Evolutionary conservation across 352 stramenopile species (phyloP).

Genomic region (Thraustochytrium striatum): DNA sequence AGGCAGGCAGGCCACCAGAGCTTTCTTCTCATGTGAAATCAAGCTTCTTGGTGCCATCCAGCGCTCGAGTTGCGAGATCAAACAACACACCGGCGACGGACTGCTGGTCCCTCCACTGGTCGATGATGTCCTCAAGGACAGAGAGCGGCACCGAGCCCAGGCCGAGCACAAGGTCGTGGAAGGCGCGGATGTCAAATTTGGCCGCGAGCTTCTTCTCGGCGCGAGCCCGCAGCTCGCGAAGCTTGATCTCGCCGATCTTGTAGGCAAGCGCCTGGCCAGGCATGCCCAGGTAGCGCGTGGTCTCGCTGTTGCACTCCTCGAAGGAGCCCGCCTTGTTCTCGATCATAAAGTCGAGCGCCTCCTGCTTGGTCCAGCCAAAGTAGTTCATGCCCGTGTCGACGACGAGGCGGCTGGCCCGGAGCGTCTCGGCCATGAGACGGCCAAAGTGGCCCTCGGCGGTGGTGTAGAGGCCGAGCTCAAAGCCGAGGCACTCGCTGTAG

Average conservation of each 20-base stretch:
- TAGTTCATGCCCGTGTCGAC: constrained; percentile 62
- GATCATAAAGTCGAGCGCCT: constrained; percentile 57
- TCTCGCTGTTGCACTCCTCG: constrained; percentile 56
- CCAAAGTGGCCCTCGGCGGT: constrained; percentile 54
- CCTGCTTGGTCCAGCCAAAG: constrained; percentile 54
- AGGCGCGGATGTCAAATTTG: constrained; percentile 56
- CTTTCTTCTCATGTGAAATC: too few species aligned
- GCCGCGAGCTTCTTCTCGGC: constrained; percentile 53
- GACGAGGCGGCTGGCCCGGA: constrained; percentile 56
- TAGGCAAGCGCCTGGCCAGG: constrained; percentile 59
- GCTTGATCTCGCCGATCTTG: constrained; percentile 58
- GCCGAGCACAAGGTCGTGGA: constrained; percentile 57
- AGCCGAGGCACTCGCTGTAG: constrained; percentile 53
- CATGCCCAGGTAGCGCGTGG: constrained; percentile 57
- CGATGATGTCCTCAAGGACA: constrained; percentile 55
- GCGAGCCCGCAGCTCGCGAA: constrained; percentile 51
- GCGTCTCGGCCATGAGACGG: constrained; percentile 56
- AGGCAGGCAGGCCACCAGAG: too few species aligned
- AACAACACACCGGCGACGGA: too few species aligned
- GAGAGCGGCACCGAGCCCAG: constrained; percentile 56
- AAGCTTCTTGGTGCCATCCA: too few species aligned
- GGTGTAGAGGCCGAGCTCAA: constrained; percentile 58
- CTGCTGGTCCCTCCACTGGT: too few species aligned
- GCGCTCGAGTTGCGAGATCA: too few species aligned
- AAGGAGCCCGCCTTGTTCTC: constrained; percentile 58